A percentile compares a stretch with the other conserved stretches of the same genome.
Conservation (phyloP, 2,329 filamentous ascomycete genomes). For the Scedosporium boydii region DNA sequence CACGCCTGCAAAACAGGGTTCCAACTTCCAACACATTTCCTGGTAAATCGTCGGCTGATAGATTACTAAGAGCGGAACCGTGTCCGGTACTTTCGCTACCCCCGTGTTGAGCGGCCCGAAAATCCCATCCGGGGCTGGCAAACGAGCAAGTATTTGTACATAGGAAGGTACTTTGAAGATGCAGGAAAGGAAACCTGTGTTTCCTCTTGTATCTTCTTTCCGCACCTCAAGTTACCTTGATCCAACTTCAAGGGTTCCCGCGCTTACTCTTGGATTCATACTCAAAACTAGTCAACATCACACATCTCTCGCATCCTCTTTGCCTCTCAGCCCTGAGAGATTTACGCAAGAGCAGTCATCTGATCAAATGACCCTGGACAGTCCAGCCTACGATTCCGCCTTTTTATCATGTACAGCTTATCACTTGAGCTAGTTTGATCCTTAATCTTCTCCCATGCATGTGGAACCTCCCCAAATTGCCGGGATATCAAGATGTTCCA, state of each 20-base stretch:
- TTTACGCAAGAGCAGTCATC: not conserved
- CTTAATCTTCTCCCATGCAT: not conserved
- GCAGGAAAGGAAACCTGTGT: not conserved
- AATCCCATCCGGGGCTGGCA: not conserved
- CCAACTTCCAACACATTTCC: no score
- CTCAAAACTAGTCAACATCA: not conserved
- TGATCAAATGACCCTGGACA: not conserved
- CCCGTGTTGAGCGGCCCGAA: not conserved
- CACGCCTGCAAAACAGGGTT: no score
- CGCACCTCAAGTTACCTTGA: not conserved
- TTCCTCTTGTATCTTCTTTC: no score
- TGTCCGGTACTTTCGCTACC: no score
- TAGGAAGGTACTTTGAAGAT: not conserved
- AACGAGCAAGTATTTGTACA: not conserved
- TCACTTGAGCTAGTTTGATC: not conserved
- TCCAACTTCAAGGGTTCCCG: not conserved
- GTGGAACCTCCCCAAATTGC: not conserved
- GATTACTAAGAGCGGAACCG: no score
- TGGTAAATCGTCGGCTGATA: no score
- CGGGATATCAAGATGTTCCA: not conserved
- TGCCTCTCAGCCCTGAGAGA: not conserved
- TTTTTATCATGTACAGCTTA: not conserved
- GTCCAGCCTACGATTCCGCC: not conserved
- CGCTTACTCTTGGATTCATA: not conserved
- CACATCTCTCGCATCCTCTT: not conserved